phyloP scores from a whole-genome alignment of 345 rosid species.

The Garcia nutans region DNA sequence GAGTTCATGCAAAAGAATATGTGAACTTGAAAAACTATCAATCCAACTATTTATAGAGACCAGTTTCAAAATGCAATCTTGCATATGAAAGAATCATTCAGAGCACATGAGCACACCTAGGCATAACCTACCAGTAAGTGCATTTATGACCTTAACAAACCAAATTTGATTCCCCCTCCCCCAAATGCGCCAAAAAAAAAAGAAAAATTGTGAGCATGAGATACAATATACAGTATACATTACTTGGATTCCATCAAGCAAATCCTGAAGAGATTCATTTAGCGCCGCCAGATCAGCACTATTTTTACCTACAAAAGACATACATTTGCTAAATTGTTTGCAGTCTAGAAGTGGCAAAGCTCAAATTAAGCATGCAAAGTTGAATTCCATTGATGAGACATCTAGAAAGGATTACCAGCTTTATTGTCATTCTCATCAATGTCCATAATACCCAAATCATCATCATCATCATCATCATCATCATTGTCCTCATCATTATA shows the following conservation, averaged over 20 bases:
- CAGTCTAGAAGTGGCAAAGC: conserved; percentile 14
- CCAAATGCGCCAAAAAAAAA: too few species aligned
- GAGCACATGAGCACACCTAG: too few species aligned
- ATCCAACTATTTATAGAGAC: too few species aligned
- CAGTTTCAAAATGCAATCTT: too few species aligned
- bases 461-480: conserved; percentile 77
- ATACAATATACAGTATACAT: conserved; percentile 8
- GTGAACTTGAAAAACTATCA: too few species aligned
- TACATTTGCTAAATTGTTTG: conserved; percentile 7
- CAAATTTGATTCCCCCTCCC: too few species aligned
- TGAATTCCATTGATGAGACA: conserved; percentile 16
- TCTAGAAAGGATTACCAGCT: conserved; percentile 48
- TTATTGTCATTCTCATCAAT: conserved; percentile 79
- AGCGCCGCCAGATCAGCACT: conserved; percentile 74
- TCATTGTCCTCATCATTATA: conserved; percentile 29
- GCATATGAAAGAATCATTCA: too few species aligned
- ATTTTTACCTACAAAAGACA: conserved; percentile 57
- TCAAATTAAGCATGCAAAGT: conserved; percentile 7
- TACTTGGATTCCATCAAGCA: conserved; percentile 98
- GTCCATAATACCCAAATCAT: conserved; percentile 96
- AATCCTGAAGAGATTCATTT: conserved; percentile 92
- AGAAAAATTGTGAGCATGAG: not conserved
- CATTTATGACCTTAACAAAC: too few species aligned
- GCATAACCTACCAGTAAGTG: too few species aligned
- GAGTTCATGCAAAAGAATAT: too few species aligned